Conservation (phyloP, 129 eudicot genomes). For the Arctium lappa region DNA sequence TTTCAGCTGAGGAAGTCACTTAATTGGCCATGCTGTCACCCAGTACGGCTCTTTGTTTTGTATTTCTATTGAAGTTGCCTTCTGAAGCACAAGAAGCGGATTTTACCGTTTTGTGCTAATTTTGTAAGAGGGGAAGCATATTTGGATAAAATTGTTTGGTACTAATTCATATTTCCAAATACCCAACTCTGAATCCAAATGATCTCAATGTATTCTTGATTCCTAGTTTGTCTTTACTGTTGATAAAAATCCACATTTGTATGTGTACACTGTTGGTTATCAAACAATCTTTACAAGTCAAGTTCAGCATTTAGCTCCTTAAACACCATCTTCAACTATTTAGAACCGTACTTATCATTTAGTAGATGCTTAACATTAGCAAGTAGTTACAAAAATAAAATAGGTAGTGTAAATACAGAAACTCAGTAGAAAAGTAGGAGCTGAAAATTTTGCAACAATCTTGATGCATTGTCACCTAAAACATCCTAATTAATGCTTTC, state of each 20-base stretch:
- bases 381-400: neutral
- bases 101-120: neutral
- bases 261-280: neutral
- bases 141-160: neutral
- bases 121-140: neutral
- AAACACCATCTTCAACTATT: neutral
- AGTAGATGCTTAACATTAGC: neutral
- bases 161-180: neutral
- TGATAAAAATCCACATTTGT: neutral
- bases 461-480: neutral
- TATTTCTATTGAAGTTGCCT: neutral
- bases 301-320: neutral
- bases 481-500: neutral
- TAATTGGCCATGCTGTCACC: neutral
- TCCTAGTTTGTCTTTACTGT: neutral
- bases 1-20: neutral
- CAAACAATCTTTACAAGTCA: neutral
- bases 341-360: neutral
- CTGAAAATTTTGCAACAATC: neutral
- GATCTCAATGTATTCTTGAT: neutral
- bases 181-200: neutral
- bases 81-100: neutral
- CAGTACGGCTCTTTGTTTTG: neutral
- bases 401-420: neutral
- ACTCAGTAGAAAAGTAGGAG: neutral